phyloP scores from a whole-genome alignment of 495 filamentous ascomycete genomes.

The Thermothielavioides terrestris region DNA sequence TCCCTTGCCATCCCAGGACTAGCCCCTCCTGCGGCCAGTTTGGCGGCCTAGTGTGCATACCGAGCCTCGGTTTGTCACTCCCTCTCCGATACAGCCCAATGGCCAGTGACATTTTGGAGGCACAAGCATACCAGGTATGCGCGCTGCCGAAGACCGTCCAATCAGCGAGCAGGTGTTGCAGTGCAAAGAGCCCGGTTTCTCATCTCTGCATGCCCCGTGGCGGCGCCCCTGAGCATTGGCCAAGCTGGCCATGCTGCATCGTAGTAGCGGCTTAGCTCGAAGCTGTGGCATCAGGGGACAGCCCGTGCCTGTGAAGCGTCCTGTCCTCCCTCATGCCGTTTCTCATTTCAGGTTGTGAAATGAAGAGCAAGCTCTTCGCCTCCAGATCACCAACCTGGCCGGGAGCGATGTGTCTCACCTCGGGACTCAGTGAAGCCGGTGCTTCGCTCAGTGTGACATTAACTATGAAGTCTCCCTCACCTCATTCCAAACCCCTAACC shows the following conservation, averaged over 20 bases:
- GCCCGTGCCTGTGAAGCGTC: too few species aligned
- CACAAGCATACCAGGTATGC: not conserved
- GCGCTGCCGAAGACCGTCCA: not conserved
- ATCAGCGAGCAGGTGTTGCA: not conserved
- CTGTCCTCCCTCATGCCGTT: too few species aligned
- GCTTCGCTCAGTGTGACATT: not conserved
- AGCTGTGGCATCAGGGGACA: too few species aligned
- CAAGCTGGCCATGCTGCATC: too few species aligned
- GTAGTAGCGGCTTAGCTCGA: too few species aligned
- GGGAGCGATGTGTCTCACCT: not conserved
- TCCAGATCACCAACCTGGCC: not conserved
- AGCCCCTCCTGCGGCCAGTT: not conserved
- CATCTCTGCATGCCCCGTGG: conserved; percentile 1
- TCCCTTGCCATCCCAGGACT: not conserved
- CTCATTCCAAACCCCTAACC: too few species aligned
- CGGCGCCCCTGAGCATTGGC: not conserved
- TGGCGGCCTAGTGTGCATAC: not conserved
- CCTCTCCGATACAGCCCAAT: not conserved
- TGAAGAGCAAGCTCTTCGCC: too few species aligned
- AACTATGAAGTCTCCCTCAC: too few species aligned
- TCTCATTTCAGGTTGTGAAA: too few species aligned
- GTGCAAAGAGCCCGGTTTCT: not conserved
- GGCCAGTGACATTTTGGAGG: not conserved
- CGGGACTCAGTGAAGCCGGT: not conserved
- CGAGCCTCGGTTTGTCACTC: not conserved